Conservation (phyloP, 2,329 filamentous ascomycete species). For the Colletotrichum falcatum region DNA sequence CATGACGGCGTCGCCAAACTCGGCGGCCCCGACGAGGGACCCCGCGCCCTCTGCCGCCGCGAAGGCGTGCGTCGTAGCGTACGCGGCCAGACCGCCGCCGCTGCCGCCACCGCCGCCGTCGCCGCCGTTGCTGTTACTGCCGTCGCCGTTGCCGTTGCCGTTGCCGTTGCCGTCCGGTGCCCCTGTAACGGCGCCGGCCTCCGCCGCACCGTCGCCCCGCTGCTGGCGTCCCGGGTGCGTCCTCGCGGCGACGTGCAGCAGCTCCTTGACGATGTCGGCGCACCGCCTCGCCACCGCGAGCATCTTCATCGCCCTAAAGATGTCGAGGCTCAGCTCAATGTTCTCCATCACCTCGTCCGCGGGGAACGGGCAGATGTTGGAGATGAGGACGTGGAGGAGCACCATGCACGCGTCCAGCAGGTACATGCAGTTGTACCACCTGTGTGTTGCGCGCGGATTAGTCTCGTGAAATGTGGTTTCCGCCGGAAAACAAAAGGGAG, state of each 20-base stretch:
- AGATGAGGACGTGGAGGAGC: conserved; percentile 35
- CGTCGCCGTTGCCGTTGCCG: too few species aligned
- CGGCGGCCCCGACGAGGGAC: not conserved
- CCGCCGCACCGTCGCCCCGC: not conserved
- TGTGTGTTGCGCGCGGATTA: not conserved
- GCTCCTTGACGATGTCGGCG: conserved; percentile 35
- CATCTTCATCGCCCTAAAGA: conserved; percentile 40
- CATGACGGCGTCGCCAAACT: conserved; percentile 20
- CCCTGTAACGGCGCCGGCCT: conserved; percentile 1
- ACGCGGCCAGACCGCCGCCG: not conserved
- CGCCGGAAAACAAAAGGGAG: not conserved
- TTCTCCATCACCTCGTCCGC: conserved; percentile 33
- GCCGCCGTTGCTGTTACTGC: too few species aligned
- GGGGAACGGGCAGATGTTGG: conserved; percentile 34
- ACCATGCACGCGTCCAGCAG: conserved; percentile 39
- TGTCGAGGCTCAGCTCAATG: conserved; percentile 39
- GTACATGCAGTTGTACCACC: conserved; percentile 41
- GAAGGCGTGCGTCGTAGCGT: conserved; percentile 4
- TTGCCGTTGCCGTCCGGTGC: not conserved
- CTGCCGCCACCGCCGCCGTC: too few species aligned
- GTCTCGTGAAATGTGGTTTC: too few species aligned
- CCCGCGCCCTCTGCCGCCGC: not conserved
- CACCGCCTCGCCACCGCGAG: conserved; percentile 35
- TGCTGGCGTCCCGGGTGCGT: not conserved
- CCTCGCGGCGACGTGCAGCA: conserved; percentile 27